Conservation (phyloP, 2,329 filamentous ascomycete genomes). For the Pyricularia pennisetigena region DNA sequence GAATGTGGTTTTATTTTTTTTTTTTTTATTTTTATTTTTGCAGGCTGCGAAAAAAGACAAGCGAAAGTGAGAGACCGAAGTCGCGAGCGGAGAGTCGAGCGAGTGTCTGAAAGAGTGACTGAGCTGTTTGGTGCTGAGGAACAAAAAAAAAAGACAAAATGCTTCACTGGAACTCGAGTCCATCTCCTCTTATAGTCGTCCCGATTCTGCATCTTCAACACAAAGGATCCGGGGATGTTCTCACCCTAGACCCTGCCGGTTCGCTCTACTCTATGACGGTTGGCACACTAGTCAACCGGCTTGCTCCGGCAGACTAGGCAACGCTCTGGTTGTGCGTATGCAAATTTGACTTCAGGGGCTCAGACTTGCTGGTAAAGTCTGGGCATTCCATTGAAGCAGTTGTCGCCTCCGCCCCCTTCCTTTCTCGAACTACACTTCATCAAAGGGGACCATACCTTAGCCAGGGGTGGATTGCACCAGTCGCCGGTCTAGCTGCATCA, state of each 20-base stretch:
- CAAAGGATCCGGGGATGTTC: not conserved
- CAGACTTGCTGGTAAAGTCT: not conserved
- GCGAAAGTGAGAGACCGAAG: not conserved
- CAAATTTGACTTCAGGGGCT: not conserved
- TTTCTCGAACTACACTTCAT: not conserved
- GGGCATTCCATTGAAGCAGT: not conserved
- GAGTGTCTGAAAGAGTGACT: not conserved
- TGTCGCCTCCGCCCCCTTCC: not conserved
- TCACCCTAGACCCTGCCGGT: not conserved
- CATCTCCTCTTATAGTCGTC: not conserved
- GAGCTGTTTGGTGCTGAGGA: not conserved
- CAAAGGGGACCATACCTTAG: not conserved
- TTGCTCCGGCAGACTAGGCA: not conserved
- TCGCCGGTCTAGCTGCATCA: not conserved
- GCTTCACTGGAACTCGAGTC: not conserved
- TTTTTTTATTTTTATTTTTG: too few species aligned
- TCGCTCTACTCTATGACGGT: not conserved
- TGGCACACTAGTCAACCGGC: not conserved
- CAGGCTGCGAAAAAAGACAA: not conserved
- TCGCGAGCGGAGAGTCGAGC: not conserved
- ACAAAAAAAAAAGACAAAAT: not conserved
- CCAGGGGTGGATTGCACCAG: not conserved
- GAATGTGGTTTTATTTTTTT: too few species aligned
- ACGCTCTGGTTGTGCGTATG: not conserved
- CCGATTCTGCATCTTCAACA: not conserved